A percentile compares a stretch with the other conserved stretches of the same genome.
These are phyloP conservation scores for Tieghemiomyces parasiticus DNA, from an alignment of 192 early-diverging fungal genomes.

Conservation along the genomic window DNA sequence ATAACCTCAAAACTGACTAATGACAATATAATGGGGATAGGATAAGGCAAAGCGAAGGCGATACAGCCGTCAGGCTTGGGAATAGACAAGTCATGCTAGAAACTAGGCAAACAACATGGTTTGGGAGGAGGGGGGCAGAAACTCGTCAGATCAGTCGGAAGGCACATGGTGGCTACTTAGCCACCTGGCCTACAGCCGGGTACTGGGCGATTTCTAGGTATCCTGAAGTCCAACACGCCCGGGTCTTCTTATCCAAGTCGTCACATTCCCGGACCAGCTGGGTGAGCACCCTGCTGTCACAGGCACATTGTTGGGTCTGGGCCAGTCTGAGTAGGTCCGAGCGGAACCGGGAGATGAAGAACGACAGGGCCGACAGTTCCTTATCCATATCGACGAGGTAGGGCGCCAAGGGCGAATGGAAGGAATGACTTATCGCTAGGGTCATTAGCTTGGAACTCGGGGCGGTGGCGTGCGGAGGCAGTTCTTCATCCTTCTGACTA, in stretches of 20 bases:
- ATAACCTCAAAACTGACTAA: too few relatives aligned
- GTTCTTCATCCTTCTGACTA: background rate
- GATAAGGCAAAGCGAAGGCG: too few relatives aligned
- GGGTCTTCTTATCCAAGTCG: background rate
- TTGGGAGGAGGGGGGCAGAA: too few relatives aligned
- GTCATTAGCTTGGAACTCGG: background rate
- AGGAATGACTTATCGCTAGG: background rate
- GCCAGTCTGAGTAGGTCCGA: background rate
- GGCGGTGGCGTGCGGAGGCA: background rate
- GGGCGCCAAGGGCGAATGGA: background rate
- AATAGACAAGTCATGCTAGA: too few relatives aligned
- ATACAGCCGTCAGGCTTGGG: too few relatives aligned
- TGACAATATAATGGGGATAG: too few relatives aligned
- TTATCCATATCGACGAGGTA: conserved; percentile 9
- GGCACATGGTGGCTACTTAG: too few relatives aligned
- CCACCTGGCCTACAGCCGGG: too few relatives aligned
- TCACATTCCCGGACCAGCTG: background rate
- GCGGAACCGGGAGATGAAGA: background rate
- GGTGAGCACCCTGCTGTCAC: background rate
- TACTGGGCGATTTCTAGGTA: too few relatives aligned
- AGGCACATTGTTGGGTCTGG: background rate
- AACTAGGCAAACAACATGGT: too few relatives aligned
- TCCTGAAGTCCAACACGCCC: conserved; percentile 1
- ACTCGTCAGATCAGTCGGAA: too few relatives aligned
- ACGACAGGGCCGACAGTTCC: background rate